Evolutionary conservation across 805 yeast genomes (phyloP).

Genomic region (Saccharomycopsis sp.): DNA sequence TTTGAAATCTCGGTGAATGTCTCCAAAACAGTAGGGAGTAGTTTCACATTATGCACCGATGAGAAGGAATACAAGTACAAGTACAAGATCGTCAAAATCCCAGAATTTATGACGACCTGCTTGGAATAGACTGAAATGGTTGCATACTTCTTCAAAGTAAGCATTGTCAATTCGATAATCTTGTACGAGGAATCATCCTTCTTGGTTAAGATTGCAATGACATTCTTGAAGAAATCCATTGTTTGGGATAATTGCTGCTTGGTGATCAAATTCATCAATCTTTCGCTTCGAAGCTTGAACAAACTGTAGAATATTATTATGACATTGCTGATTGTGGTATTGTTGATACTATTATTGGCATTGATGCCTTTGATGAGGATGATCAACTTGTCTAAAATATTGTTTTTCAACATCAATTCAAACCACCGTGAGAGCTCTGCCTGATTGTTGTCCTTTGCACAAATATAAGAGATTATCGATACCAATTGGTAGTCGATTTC

Average conservation of each 20-base stretch:
- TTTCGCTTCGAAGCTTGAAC: slow-evolving; percentile 9
- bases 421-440: slow-evolving; percentile 27
- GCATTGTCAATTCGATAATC: slow-evolving; percentile 11
- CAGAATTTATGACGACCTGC: slow-evolving; percentile 12
- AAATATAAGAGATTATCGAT: slow-evolving; percentile 12
- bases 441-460: slow-evolving; percentile 11
- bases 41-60: slow-evolving; percentile 3
- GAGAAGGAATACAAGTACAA: slow-evolving; percentile 12
- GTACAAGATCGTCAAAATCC: slow-evolving; percentile 14
- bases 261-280: slow-evolving; percentile 8
- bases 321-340: slow-evolving; percentile 11
- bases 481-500: slow-evolving; percentile 17
- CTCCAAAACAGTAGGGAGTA: slow-evolving; percentile 10
- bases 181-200: slow-evolving; percentile 13
- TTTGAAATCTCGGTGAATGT: slow-evolving; percentile 12
- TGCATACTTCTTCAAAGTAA: slow-evolving; percentile 10
- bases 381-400: slow-evolving; percentile 11
- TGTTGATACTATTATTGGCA: slow-evolving; percentile 4
- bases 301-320: slow-evolving; percentile 12
- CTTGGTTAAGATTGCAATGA: slow-evolving; percentile 15
- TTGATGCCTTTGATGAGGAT: slow-evolving; percentile 3
- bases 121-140: slow-evolving; percentile 13
- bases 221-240: slow-evolving; percentile 15
- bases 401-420: slow-evolving; percentile 24
- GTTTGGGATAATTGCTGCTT: slow-evolving; percentile 5